These are phyloP conservation scores for Fusarium siculi DNA, from an alignment of 2,329 filamentous ascomycete species.

Conservation along the genomic window DNA sequence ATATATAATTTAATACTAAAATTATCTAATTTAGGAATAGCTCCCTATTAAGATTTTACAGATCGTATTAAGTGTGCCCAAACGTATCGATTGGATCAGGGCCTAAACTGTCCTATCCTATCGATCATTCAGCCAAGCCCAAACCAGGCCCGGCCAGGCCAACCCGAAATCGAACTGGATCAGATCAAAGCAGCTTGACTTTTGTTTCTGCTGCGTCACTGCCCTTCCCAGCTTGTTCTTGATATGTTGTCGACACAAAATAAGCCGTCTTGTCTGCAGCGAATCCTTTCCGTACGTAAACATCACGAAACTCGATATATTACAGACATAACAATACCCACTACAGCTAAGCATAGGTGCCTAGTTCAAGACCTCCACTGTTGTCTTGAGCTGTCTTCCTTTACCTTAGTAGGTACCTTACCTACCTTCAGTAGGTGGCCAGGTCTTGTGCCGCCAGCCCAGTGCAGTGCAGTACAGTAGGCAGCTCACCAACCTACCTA, in stretches of 20 bases:
- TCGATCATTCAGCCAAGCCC: slow-evolving; percentile 7
- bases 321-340: background rate
- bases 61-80: no score
- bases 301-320: background rate
- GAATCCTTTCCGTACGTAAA: slow-evolving; percentile 2
- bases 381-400: background rate
- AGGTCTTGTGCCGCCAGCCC: slow-evolving; percentile 14
- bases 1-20: no score
- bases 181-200: slow-evolving; percentile 37
- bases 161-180: slow-evolving; percentile 35
- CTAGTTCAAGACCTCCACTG: background rate
- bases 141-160: slow-evolving; percentile 23
- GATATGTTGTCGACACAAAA: slow-evolving; percentile 21
- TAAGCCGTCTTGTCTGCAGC: slow-evolving; percentile 3
- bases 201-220: slow-evolving; percentile 41
- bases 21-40: no score
- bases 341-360: background rate
- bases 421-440: background rate
- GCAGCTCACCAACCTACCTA: slow-evolving; percentile 1
- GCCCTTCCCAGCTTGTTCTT: slow-evolving; percentile 25
- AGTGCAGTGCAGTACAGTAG: background rate
- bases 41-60: no score
- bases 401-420: background rate
- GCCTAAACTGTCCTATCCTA: slow-evolving; percentile 39
- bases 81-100: no score